Evolutionary conservation across 371 early-diverging fungal genomes (phyloP).

Genomic region (Funneliformis caledonium): DNA sequence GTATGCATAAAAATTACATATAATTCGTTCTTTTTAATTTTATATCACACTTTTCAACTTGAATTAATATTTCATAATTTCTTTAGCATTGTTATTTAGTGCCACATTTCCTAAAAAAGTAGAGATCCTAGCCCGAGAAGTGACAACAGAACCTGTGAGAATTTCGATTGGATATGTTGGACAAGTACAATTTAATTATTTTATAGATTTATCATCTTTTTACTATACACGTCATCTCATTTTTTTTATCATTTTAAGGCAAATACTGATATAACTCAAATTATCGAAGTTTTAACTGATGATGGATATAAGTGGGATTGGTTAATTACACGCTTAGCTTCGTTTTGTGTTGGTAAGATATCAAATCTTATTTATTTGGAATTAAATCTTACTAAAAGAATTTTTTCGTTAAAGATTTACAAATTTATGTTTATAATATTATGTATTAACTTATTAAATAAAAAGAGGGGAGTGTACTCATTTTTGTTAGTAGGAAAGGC

Average conservation of each 20-base stretch:
- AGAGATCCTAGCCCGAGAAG: slow-evolving; percentile 88
- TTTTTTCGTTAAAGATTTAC: too few species aligned
- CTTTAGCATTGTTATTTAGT: slow-evolving; percentile 93
- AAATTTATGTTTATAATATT: too few species aligned
- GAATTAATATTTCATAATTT: slow-evolving; percentile 44
- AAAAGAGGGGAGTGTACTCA: slow-evolving; percentile 69
- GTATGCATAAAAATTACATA: slow-evolving; percentile 47
- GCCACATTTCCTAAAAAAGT: slow-evolving; percentile 99
- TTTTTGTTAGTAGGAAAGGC: slow-evolving; percentile 70
- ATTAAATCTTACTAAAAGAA: not conserved
- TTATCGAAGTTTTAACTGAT: slow-evolving; percentile 65
- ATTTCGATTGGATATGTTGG: slow-evolving; percentile 77
- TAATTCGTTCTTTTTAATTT: not conserved
- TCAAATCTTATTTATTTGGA: not conserved
- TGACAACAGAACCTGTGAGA: slow-evolving; percentile 89
- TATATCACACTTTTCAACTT: slow-evolving; percentile 41
- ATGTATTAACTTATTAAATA: too few species aligned
- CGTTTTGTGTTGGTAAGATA: slow-evolving; percentile 60
- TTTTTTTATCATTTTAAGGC: slow-evolving; percentile 46
- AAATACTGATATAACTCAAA: slow-evolving; percentile 81
- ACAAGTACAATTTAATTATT: slow-evolving; percentile 46
- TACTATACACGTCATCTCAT: not conserved
- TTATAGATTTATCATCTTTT: not conserved
- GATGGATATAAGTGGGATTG: slow-evolving; percentile 70
- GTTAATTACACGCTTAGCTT: slow-evolving; percentile 57